A percentile compares a stretch with the other conserved stretches of the same genome.
Evolutionary conservation across 1,284 basidiomycete species (phyloP).

Genomic region (Psilocybe mexicana): DNA sequence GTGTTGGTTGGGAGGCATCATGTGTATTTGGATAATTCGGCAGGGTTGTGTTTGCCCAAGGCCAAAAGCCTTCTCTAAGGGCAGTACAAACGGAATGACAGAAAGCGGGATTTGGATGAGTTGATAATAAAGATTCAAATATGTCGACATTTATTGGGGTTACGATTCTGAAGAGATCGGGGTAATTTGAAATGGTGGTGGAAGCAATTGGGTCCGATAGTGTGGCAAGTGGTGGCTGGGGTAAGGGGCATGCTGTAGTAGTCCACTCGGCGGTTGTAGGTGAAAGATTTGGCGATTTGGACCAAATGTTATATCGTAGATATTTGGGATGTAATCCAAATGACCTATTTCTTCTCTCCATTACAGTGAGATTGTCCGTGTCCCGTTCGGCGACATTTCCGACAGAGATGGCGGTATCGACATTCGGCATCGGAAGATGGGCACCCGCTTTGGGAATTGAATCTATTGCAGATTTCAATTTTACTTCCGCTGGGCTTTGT

Average conservation of each 20-base stretch:
- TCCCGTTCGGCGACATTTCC: slow-evolving; percentile 4
- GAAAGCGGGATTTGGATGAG: slow-evolving; percentile 34
- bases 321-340: slow-evolving; percentile 14
- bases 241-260: slow-evolving; percentile 19
- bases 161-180: slow-evolving; percentile 32
- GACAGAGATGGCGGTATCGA: slow-evolving; percentile 5
- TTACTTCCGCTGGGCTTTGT: no score
- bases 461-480: no score
- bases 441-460: no score
- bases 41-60: slow-evolving; percentile 29
- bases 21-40: slow-evolving; percentile 21
- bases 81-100: slow-evolving; percentile 28
- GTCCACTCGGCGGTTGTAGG: slow-evolving; percentile 23
- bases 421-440: no score
- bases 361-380: not conserved
- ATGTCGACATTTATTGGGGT: slow-evolving; percentile 36
- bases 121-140: slow-evolving; percentile 22
- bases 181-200: slow-evolving; percentile 24
- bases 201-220: slow-evolving; percentile 15
- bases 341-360: not conserved
- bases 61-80: slow-evolving; percentile 36
- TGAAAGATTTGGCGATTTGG: fast-evolving
- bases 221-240: slow-evolving; percentile 14
- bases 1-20: slow-evolving; percentile 24
- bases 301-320: slow-evolving; percentile 19